phyloP scores from a whole-genome alignment of 2,329 filamentous ascomycete genomes.

The Ustulina deusta region DNA sequence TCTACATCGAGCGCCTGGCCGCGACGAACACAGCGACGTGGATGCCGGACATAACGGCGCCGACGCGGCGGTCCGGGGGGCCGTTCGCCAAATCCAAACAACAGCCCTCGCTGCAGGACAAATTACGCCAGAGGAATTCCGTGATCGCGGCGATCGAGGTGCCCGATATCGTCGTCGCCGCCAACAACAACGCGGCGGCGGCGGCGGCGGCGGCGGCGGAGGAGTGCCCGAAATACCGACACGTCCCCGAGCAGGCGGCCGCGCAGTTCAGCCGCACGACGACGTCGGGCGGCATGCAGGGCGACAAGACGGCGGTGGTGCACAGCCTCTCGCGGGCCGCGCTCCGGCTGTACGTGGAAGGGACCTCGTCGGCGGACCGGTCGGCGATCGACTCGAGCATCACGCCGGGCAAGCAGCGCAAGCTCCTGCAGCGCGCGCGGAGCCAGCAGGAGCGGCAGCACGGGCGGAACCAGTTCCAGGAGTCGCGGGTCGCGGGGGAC shows the following conservation, averaged over 20 bases:
- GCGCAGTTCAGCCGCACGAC: conserved; percentile 67
- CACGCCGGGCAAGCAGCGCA: conserved; percentile 53
- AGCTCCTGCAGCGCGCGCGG: conserved; percentile 54
- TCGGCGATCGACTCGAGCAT: conserved; percentile 47
- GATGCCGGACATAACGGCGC: conserved; percentile 23
- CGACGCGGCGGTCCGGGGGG: conserved; percentile 11
- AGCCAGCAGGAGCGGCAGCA: conserved; percentile 54
- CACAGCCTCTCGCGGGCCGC: conserved; percentile 59
- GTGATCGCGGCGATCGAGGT: not conserved
- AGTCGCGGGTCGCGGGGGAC: conserved; percentile 50
- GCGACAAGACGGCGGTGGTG: conserved; percentile 52
- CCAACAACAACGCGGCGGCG: no score
- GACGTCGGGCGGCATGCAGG: conserved; percentile 56
- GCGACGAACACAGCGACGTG: conserved; percentile 16
- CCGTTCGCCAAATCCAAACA: conserved; percentile 26
- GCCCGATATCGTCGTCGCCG: not conserved
- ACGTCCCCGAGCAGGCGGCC: conserved; percentile 67
- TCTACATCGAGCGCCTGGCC: conserved; percentile 25
- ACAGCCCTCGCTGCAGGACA: conserved; percentile 41
- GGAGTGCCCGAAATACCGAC: conserved; percentile 54
- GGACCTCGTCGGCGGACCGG: conserved; percentile 44
- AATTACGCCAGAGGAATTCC: conserved; percentile 40
- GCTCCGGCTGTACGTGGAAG: conserved; percentile 57
- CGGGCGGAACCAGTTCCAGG: conserved; percentile 60
- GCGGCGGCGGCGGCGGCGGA: no score